Evolutionary conservation across 202 grass and related monocot genomes (phyloP), one percentile per base, ranked within the genome.

Genomic region (Panicum hallii): DNA sequence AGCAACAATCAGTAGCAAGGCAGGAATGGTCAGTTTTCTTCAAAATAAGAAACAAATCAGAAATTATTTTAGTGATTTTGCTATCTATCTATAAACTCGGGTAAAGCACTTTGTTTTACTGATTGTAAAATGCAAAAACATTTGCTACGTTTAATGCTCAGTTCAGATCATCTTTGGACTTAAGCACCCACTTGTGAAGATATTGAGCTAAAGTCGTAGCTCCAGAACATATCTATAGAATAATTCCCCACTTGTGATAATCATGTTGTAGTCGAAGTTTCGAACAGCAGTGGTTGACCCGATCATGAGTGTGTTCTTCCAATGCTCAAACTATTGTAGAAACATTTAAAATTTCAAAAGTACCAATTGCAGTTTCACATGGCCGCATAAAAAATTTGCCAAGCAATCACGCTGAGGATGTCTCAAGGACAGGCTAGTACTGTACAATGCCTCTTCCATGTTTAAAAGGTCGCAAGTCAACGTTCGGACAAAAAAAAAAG

Each of bases 351-450:
- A 48, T 49, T 49, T 60, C 60, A 20, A 81, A 68, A 75, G 60
- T 49, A 75, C 58, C 47, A 20, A 80, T 22, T 28, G 64, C 40
- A 72, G 34, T 65, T 71, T 82, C 77, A 85, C 71, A 58, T 84
- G 34, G 23, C 48, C 9, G 6, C 57, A 72, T 47, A 58, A 82
- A 67, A 26, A 60, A 19, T 19, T 19, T 12, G 40, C 4, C 64
- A 60, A 60, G 9, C 60, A 71, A 81, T 40, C 72, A 49, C 4
- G 64, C 32, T 11, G 40, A 16, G 57, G n/a, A 43, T 20, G 52
- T 62, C 50, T 42, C 13, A 8, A 50, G 28, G 53, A 74, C 4
- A 70, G 13, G 7, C 28, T 79, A 54, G 26, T 26, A 26, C 26
- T 26, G 7, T 15, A 32, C 4, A 14, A 47, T 63, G 11, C 49